These are phyloP conservation scores for Podosphaera leucotricha DNA, from an alignment of 2,329 filamentous ascomycete species.

Conservation along the genomic window DNA sequence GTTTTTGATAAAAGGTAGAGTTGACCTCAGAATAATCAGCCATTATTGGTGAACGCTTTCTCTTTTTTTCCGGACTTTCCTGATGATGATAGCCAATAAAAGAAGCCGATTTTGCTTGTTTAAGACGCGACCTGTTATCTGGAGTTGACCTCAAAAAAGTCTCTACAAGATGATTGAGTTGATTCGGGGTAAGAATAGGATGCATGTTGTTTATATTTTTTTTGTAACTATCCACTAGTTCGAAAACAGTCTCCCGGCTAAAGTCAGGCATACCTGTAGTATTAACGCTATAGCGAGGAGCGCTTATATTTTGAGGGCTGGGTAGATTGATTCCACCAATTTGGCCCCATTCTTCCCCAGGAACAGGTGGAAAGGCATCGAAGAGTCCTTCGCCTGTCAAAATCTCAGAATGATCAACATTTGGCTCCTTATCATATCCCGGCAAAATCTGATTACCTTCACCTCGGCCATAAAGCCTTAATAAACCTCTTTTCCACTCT, in stretches of 20 bases:
- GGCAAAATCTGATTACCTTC: slow-evolving; percentile 43
- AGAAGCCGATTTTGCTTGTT: slow-evolving; percentile 6
- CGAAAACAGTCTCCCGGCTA: slow-evolving; percentile 24
- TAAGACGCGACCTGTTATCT: slow-evolving; percentile 10
- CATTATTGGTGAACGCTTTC: slow-evolving; percentile 12
- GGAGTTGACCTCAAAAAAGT: slow-evolving; percentile 13
- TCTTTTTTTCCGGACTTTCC: slow-evolving; percentile 15
- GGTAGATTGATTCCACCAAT: slow-evolving; percentile 19
- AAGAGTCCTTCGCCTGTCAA: slow-evolving; percentile 22
- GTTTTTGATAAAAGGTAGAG: slow-evolving; percentile 16
- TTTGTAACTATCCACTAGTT: slow-evolving; percentile 33
- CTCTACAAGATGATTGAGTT: slow-evolving; percentile 21
- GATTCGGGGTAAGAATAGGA: slow-evolving; percentile 31
- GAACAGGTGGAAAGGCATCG: slow-evolving; percentile 29
- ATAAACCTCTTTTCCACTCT: slow-evolving; percentile 49
- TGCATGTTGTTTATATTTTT: slow-evolving; percentile 41
- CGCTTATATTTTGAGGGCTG: slow-evolving; percentile 7
- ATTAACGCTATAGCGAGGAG: slow-evolving; percentile 11
- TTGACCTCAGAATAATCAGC: slow-evolving; percentile 7
- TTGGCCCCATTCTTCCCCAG: slow-evolving; percentile 33
- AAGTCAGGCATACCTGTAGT: slow-evolving; percentile 30
- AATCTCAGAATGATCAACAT: slow-evolving; percentile 20
- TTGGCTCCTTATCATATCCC: slow-evolving; percentile 15
- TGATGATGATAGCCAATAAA: slow-evolving; percentile 9
- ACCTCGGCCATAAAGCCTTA: slow-evolving; percentile 57